Conservation (phyloP, 176 grass and related monocot genomes). For the Triticum dicoccoides region DNA sequence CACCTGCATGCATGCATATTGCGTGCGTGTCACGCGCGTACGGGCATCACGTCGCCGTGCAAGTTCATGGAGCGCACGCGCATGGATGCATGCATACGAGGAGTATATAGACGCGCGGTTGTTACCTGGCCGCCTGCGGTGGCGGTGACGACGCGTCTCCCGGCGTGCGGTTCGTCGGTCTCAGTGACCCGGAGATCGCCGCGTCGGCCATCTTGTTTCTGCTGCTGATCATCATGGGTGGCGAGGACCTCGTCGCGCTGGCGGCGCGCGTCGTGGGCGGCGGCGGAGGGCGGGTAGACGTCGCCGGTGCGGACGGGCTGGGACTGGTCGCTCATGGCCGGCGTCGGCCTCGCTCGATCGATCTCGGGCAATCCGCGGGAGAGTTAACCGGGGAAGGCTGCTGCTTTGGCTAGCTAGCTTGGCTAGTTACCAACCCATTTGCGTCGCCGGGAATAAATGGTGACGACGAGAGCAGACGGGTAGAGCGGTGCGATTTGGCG, state of each 20-base stretch:
- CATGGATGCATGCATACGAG: neutral
- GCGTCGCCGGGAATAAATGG: neutral
- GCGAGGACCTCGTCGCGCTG: neutral
- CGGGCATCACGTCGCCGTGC: neutral
- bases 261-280: neutral
- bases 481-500: neutral
- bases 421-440: too few relatives aligned
- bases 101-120: too few relatives aligned
- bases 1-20: neutral
- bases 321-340: constrained; percentile 18
- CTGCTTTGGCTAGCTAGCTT: neutral
- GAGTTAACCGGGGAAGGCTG: too few relatives aligned
- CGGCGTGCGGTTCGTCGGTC: neutral
- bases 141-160: constrained; percentile 33
- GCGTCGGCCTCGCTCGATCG: neutral
- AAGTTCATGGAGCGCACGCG: neutral
- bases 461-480: neutral
- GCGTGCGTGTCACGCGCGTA: neutral
- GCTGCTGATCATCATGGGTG: neutral
- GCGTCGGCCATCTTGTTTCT: neutral
- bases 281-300: constrained; percentile 20
- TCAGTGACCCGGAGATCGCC: constrained; percentile 16
- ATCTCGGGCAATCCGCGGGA: too few relatives aligned
- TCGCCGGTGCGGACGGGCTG: constrained; percentile 22
- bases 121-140: constrained; percentile 32